Base-by-base conservation (phyloP, 140 eudicot species). In the Bidens hawaiensis region DNA sequence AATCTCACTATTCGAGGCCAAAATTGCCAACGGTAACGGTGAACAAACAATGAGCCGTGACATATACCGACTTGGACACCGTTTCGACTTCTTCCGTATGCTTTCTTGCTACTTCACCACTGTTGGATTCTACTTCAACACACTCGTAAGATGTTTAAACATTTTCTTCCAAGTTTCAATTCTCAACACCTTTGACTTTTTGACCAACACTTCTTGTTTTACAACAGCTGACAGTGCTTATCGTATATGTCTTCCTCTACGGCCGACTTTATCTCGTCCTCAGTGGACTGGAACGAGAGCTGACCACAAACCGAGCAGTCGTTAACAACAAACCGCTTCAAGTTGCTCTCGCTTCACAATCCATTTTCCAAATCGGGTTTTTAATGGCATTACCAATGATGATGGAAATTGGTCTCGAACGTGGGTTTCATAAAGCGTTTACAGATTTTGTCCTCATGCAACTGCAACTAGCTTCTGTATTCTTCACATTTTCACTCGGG, bases 41-140 rank as follows among this genome's bases (percentile, higher is more conserved):
- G 97, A 90, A 73, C 97, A 90, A 72, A 80, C 91, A 38, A 75
- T 91, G 88, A 87, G 98, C 47, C 94, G 98, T 61, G 98, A 91
- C 60, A 79, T 91, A 9, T 91, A 87, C 52, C 75, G 98, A 74
- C 93, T 87, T 27, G 98, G 98, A 2, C 96, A 87, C 73, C 90
- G 96, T 28, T 87, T 91, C 40, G 98, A 91, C 72, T 91, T 87
- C 73, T 87, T 91, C 64, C 90, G 98, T 77, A 91, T 91, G 98
- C 57, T 91, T 47, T 87, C 96, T 5, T 84, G 91, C 55, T 87
- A 79, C 60, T 80, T 82, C 81, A 91, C 98, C 7, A 91, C 98
- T 2, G 81, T 91, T 4, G 98, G 98, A 49, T 91, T 91, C 84
- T 91, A 91, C 62, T 79, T 88, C 33, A 82, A 83, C 68, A 87